Evolutionary conservation across 805 yeast genomes (phyloP), one percentile per base, ranked within the genome.

Genomic region (Schwanniomyces polymorphus): DNA sequence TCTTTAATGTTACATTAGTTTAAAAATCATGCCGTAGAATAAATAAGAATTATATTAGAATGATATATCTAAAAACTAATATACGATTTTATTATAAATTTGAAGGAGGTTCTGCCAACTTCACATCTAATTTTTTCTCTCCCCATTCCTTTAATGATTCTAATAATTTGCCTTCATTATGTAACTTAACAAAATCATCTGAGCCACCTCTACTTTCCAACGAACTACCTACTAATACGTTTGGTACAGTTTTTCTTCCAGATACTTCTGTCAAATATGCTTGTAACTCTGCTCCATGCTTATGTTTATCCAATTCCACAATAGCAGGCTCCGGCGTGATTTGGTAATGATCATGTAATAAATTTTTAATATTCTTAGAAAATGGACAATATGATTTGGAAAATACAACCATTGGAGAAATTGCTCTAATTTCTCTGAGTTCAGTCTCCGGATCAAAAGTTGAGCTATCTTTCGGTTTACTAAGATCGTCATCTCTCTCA

Each of bases 241-340:
- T 94, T 23, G 99, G 99, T 11, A 94, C 99, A 0, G 98, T 92
- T 26, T 69, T 69, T 56, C 97, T 82, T 6, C 94, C 95, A 4
- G 96, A 82, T 47, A 77, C 65, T 43, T 76, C 72, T 14, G 76
- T 85, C 44, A 94, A 75, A 64, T 86, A 85, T 14, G 73, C 79
- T 67, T 91, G 97, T 50, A 94, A 75, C 51, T 79, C 86, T 2
- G 70, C 64, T 1, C 97, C 97, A 62, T 89, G 78, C 42, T 78
- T 74, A 63, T 90, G 96, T 58, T 75, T 76, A 67, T 92, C 97
- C 44, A 92, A 74, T 61, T 92, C 98, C 14, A 92, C 88, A 45
- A 88, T 76, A 5, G 74, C 59, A 2, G 90, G 91, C 27, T 74
- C 68, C 5, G 98, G 99, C 2, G 78, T 75, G 50, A 92, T 81